These are phyloP conservation scores for Rhynchosporium graminicola DNA, from an alignment of 2,329 filamentous ascomycete species.

Conservation along the genomic window DNA sequence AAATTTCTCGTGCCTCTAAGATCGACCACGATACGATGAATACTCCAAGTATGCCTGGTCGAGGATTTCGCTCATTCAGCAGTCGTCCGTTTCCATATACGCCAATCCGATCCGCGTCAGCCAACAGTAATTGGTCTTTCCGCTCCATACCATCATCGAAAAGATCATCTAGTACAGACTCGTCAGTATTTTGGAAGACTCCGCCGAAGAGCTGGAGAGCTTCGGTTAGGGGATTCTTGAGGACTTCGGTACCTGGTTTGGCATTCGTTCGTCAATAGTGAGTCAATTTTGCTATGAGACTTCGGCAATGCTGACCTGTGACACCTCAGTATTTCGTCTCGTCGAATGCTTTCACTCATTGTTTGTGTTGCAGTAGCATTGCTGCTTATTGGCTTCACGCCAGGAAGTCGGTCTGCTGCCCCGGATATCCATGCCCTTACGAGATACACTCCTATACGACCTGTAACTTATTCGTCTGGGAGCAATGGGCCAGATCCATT, in stretches of 20 bases:
- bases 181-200: conserved; percentile 31
- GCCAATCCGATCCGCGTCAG: conserved; percentile 26
- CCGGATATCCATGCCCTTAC: conserved; percentile 5
- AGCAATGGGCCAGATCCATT: conserved; percentile 36
- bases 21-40: conserved; percentile 16
- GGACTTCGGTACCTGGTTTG: conserved; percentile 6
- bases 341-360: not conserved
- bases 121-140: conserved; percentile 30
- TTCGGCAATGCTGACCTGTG: not conserved
- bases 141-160: conserved; percentile 26
- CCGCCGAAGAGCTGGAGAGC: conserved; percentile 29
- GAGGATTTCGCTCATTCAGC: conserved; percentile 17
- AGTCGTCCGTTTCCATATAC: conserved; percentile 25
- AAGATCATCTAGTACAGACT: conserved; percentile 28
- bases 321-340: conserved; percentile 14
- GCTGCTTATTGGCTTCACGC: not conserved
- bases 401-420: not conserved
- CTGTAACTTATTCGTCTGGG: conserved; percentile 18
- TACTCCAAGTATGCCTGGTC: conserved; percentile 27
- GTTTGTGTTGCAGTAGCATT: conserved; percentile 3
- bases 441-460: conserved; percentile 14
- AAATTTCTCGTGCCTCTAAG: not conserved
- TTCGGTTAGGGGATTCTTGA: conserved; percentile 1
- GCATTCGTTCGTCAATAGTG: conserved; percentile 23
- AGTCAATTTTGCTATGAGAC: not conserved